phyloP scores from a whole-genome alignment of 2,329 filamentous ascomycete species.

The Cadophora malorum region DNA sequence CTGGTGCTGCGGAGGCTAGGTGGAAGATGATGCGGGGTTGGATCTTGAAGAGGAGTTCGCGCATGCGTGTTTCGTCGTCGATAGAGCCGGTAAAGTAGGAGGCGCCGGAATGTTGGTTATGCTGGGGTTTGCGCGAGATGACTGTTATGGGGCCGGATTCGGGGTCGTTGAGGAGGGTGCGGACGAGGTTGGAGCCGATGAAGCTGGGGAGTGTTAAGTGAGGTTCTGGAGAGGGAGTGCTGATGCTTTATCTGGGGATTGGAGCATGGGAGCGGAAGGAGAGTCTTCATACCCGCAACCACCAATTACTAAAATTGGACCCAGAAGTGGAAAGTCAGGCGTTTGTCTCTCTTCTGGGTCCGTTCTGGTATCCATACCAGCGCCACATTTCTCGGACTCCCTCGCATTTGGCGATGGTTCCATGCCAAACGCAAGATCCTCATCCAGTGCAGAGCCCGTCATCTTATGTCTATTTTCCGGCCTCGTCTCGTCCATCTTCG shows the following conservation, averaged over 20 bases:
- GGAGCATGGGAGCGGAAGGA: not conserved
- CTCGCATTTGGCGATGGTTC: not conserved
- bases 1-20: constrained; percentile 42
- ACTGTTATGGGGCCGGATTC: constrained; percentile 40
- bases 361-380: no score
- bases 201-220: constrained; percentile 34
- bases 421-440: not conserved
- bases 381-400: not conserved
- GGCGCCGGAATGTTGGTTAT: constrained; percentile 39
- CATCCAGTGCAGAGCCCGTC: not conserved
- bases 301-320: constrained; percentile 17
- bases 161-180: constrained; percentile 38
- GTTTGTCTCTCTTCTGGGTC: not conserved
- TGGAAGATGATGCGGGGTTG: constrained; percentile 46
- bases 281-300: constrained; percentile 18
- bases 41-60: constrained; percentile 35
- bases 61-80: constrained; percentile 33
- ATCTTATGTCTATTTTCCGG: not conserved
- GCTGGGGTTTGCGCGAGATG: constrained; percentile 40
- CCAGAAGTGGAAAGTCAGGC: not conserved
- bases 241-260: not conserved
- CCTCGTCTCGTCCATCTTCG: not conserved
- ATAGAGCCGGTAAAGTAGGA: constrained; percentile 44
- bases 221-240: not conserved
- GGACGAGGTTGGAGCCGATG: constrained; percentile 46